Conservation (phyloP, 306 rosid genomes). For the Fragaria vesca region DNA sequence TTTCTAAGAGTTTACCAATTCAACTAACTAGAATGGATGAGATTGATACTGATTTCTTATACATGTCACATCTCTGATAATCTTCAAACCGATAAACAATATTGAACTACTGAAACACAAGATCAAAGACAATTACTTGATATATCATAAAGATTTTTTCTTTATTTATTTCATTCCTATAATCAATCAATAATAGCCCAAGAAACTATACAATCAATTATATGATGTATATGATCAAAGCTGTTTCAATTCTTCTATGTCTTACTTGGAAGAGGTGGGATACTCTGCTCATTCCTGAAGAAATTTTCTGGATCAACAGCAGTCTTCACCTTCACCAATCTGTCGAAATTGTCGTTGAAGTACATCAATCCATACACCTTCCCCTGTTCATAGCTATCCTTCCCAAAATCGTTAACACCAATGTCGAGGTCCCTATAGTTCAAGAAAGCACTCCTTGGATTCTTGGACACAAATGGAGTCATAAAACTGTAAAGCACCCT, state of each 20-base stretch:
- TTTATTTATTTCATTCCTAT: not conserved
- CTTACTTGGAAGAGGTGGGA: slow-evolving; percentile 44
- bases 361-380: slow-evolving; percentile 57
- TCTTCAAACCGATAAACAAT: not conserved
- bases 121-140: not conserved
- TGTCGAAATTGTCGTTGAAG: slow-evolving; percentile 52
- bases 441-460: slow-evolving; percentile 67
- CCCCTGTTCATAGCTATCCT: slow-evolving; percentile 45
- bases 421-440: slow-evolving; percentile 81
- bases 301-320: slow-evolving; percentile 62
- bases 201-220: not conserved
- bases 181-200: not conserved
- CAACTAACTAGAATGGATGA: not conserved
- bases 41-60: not conserved
- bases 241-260: slow-evolving; percentile 12
- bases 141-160: not conserved
- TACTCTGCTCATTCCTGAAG: slow-evolving; percentile 77
- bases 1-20: not conserved
- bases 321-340: slow-evolving; percentile 66
- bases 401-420: slow-evolving; percentile 42
- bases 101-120: not conserved
- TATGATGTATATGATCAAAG: not conserved
- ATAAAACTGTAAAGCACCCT: slow-evolving; percentile 49
- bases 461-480: slow-evolving; percentile 78
- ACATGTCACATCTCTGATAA: not conserved